These are phyloP conservation scores for Talaromyces sp. DNA, from an alignment of 2,329 filamentous ascomycete genomes.

Conservation along the genomic window DNA sequence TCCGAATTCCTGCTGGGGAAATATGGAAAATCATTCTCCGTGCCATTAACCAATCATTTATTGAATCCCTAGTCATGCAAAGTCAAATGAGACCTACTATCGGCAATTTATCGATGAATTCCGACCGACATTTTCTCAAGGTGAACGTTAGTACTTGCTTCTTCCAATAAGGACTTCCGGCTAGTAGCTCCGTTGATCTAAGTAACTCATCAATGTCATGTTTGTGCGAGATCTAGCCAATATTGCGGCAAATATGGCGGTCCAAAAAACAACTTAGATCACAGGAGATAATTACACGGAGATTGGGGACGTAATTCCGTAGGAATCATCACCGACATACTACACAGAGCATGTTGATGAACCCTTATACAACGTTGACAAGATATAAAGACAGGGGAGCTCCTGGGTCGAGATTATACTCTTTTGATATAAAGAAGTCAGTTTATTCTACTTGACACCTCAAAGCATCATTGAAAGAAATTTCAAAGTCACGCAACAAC, in stretches of 20 bases:
- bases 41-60: not conserved
- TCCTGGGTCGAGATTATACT: not conserved
- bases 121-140: not conserved
- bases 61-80: not conserved
- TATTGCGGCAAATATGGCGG: not conserved
- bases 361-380: no score
- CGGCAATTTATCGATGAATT: not conserved
- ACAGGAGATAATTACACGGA: not conserved
- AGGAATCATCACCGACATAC: not conserved
- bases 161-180: not conserved
- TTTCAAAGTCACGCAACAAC: not conserved
- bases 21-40: not conserved
- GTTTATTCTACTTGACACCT: not conserved
- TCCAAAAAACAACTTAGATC: no score
- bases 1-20: not conserved
- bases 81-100: not conserved
- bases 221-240: not conserved
- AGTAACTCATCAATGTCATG: not conserved
- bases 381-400: not conserved
- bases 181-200: not conserved
- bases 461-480: not conserved
- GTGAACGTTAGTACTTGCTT: not conserved
- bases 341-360: not conserved
- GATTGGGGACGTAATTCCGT: not conserved
- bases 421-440: not conserved